Evolutionary conservation across 371 early-diverging fungal genomes (phyloP).

Genomic region (Syncephalastrum contaminatum): DNA sequence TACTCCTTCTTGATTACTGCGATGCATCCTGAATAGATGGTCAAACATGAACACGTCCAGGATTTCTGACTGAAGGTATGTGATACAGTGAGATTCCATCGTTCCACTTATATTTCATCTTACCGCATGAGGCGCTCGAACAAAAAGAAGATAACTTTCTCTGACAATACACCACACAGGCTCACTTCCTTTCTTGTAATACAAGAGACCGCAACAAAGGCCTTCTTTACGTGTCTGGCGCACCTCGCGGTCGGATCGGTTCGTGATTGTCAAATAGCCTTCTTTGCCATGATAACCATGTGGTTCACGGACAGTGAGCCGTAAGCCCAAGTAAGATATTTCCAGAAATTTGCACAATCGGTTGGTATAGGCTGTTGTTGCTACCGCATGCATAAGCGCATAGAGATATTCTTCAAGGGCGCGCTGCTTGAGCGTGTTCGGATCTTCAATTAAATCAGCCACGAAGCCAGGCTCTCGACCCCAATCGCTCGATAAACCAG

Average conservation of each 20-base stretch:
- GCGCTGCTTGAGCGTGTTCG: conserved; percentile 28
- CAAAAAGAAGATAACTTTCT: conserved; percentile 56
- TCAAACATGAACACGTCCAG: conserved; percentile 7
- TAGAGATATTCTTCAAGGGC: conserved; percentile 53
- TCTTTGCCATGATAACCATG: conserved; percentile 61
- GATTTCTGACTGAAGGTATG: not conserved
- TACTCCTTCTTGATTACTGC: conserved; percentile 5
- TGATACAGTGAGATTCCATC: conserved; percentile 10
- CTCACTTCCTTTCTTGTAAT: conserved; percentile 7
- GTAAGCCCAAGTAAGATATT: conserved; percentile 48
- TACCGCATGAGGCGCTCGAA: conserved; percentile 32
- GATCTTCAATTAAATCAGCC: conserved; percentile 23
- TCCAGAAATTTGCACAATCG: conserved; percentile 61
- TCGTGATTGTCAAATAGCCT: conserved; percentile 42
- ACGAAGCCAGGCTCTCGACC: conserved; percentile 1
- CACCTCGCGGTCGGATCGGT: conserved; percentile 25
- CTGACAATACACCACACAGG: conserved; percentile 62
- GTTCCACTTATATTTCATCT: conserved; percentile 16
- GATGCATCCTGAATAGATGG: conserved; percentile 13
- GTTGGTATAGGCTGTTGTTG: conserved; percentile 37
- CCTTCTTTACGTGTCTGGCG: conserved; percentile 15
- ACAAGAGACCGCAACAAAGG: conserved; percentile 11
- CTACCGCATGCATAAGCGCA: conserved; percentile 40
- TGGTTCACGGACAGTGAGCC: conserved; percentile 38
- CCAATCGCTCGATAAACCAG: conserved; percentile 1